Evolutionary conservation across 768 basidiomycete species (phyloP).

Genomic region (Sarcomyxa edulis): DNA sequence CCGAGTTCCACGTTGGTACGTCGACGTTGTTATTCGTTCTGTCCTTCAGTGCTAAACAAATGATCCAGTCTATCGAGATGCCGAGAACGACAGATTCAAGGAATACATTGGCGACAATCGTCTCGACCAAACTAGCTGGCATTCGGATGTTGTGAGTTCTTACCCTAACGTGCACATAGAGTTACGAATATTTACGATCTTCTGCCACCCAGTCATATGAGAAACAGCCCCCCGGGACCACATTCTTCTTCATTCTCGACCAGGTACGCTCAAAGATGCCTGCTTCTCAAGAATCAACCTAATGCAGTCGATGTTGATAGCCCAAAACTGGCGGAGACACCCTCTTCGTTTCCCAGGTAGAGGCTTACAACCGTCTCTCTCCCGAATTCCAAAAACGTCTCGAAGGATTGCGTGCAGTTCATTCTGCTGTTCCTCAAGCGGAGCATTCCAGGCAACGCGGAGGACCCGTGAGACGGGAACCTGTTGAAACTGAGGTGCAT

Average conservation of each 20-base stretch:
- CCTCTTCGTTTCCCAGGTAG: constrained; percentile 51
- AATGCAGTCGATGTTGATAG: constrained; percentile 11
- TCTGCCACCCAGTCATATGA: constrained; percentile 39
- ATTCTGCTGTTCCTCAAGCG: constrained; percentile 48
- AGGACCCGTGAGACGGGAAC: constrained; percentile 45
- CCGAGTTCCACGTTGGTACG: constrained; percentile 55
- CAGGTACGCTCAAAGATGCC: constrained; percentile 17
- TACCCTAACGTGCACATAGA: background rate
- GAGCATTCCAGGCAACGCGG: constrained; percentile 37
- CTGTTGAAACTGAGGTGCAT: constrained; percentile 38
- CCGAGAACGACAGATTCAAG: constrained; percentile 33
- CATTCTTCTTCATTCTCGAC: constrained; percentile 53
- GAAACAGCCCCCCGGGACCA: constrained; percentile 49
- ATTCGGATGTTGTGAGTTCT: constrained; percentile 45
- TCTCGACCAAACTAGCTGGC: constrained; percentile 40
- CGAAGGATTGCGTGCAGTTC: constrained; percentile 51
- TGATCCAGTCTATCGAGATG: constrained; percentile 44
- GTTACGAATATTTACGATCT: background rate
- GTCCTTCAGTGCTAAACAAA: background rate
- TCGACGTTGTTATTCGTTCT: background rate
- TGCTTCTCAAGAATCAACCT: no score
- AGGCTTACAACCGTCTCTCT: constrained; percentile 56
- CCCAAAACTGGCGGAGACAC: constrained; percentile 47
- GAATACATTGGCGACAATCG: constrained; percentile 39
- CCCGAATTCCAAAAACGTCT: constrained; percentile 52